Percentiles rank a stretch among this genome's conserved stretches.
phyloP scores from a whole-genome alignment of 2,329 filamentous ascomycete species.

The Sclerotiophoma versabilis region DNA sequence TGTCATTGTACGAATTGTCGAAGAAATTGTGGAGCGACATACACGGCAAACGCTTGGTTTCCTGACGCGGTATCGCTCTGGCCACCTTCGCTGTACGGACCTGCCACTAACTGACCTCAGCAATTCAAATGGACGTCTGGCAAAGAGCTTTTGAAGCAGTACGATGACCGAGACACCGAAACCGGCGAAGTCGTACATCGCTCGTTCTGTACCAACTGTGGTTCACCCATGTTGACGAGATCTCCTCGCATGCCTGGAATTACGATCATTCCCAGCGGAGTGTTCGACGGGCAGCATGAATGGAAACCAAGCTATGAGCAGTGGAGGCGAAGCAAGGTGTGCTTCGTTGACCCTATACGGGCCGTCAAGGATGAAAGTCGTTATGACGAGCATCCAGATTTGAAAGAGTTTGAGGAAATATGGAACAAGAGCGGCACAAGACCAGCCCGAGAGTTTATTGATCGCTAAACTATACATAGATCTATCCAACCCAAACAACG shows the following conservation, averaged over 20 bases:
- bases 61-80: not conserved
- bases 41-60: slow-evolving; percentile 15
- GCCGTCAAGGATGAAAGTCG: slow-evolving; percentile 1
- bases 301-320: slow-evolving; percentile 18
- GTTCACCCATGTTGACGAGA: slow-evolving; percentile 11
- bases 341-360: slow-evolving; percentile 7
- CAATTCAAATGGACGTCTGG: slow-evolving; percentile 13
- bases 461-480: slow-evolving; percentile 3
- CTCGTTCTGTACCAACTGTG: slow-evolving; percentile 12
- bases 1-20: slow-evolving; percentile 13
- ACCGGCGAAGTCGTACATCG: slow-evolving; percentile 14
- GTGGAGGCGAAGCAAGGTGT: slow-evolving; percentile 14
- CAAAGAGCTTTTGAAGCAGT: slow-evolving; percentile 5
- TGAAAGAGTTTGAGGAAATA: slow-evolving; percentile 12
- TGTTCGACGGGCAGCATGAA: slow-evolving; percentile 8
- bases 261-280: slow-evolving; percentile 8
- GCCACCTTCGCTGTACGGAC: not conserved
- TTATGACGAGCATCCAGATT: slow-evolving; percentile 12
- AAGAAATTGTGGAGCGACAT: slow-evolving; percentile 7
- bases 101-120: not conserved
- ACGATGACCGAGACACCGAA: slow-evolving; percentile 11
- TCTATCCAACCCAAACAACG: not conserved
- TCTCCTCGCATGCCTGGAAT: slow-evolving; percentile 14
- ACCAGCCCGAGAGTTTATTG: slow-evolving; percentile 10
- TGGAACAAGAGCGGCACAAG: slow-evolving; percentile 8